Conservation (phyloP, 2,329 filamentous ascomycete genomes). For the Lasiodiplodia hormozganensis region DNA sequence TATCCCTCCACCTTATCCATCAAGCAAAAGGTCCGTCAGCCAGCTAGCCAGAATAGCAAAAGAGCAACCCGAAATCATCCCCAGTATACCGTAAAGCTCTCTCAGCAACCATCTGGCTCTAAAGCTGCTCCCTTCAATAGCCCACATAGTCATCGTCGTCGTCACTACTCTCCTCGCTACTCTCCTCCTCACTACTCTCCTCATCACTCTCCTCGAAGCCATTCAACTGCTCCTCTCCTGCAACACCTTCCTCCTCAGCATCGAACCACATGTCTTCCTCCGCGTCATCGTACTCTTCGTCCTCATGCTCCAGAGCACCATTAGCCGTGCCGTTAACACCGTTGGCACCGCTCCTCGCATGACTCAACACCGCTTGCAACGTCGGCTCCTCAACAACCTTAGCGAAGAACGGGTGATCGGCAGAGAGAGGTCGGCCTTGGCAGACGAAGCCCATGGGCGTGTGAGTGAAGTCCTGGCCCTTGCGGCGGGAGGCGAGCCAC, state of each 20-base stretch:
- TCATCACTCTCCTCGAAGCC: background rate
- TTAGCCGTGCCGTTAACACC: background rate
- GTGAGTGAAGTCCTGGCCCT: conserved; percentile 63
- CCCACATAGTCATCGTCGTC: background rate
- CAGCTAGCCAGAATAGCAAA: too few species aligned
- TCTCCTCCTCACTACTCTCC: background rate
- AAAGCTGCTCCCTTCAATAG: background rate
- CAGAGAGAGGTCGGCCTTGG: conserved; percentile 57
- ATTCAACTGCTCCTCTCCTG: background rate
- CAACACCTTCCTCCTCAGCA: background rate
- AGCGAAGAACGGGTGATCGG: conserved; percentile 61
- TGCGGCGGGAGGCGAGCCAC: conserved; percentile 62
- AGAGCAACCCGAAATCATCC: too few species aligned
- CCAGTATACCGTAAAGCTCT: too few species aligned
- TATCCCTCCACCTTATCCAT: too few species aligned
- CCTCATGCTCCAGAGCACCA: background rate
- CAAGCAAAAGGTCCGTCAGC: too few species aligned
- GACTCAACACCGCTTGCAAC: background rate
- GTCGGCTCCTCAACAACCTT: background rate
- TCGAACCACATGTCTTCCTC: background rate
- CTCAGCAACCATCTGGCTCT: too few species aligned
- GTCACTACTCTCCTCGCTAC: background rate
- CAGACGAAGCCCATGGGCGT: conserved; percentile 67
- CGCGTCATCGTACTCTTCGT: background rate
- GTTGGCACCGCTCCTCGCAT: background rate